Base-by-base conservation (phyloP, 495 filamentous ascomycete species). In the Terfezia boudieri region DNA sequence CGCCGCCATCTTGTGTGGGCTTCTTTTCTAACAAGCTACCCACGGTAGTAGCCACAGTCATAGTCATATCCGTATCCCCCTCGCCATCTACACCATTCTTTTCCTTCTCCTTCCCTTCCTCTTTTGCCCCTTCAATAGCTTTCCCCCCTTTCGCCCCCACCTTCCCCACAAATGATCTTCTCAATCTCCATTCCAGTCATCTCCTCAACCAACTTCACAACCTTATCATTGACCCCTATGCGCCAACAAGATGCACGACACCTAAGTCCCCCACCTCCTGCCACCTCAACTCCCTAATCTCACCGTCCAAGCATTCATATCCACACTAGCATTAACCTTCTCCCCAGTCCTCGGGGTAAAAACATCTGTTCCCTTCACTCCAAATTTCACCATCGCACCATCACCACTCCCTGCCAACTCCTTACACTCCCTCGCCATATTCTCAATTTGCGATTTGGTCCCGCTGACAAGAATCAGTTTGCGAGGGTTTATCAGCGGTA, bases 221-320 rank as follows among this genome's bases (percentile, higher is more conserved):
- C 55, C 11, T 53, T 53, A 12, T 51, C 2, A n/a, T 57, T 56
- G 35, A 65, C 59, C 17, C 55, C 57, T 5, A 51, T 12, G 14
- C 12, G n/a, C 63, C 63, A 22, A 65, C 54, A 38, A 65, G 55
- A 41, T 65, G 63, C 8, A 92, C 89, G 46, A 99, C 84, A 41
- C 86, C 86, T 8, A 96, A 70, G 7, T 81, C 86, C 58, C 81
- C 76, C 51, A 96, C 86, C 53, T 87, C 84, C 71, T 96, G 92
- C 90, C 92, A 96, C 63, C 83, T 85, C 22, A 99, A 70, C 23
- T 81, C 76, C 82, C 84, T 35, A 99, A 74, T 62, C 86, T 94
- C 51, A 96, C 82, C 32, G 82, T 80, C 90, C 90, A 99, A 22
- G 90, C 89, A 64, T 95, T 96, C 8, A 88, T 96, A 61, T 99